Conservation (phyloP, 1,284 basidiomycete species). For the Xerocomus cyaneibrunnescens region DNA sequence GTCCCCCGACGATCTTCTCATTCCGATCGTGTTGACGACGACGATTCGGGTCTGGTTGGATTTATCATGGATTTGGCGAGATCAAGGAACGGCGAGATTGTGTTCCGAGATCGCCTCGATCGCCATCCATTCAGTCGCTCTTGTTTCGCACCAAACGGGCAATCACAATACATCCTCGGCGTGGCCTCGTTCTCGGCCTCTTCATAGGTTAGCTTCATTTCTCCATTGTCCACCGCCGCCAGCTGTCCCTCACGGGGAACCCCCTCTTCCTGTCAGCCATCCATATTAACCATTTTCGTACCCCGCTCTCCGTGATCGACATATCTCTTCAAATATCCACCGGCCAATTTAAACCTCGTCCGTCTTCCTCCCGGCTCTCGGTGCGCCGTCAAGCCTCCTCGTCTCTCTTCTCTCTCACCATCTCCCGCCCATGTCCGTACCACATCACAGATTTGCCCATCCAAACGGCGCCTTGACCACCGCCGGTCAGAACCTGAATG, state of each 20-base stretch:
- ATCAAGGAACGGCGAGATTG: conserved; percentile 20
- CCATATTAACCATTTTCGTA: conserved; percentile 14
- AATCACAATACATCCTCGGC: conserved; percentile 26
- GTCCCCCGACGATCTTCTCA: conserved; percentile 21
- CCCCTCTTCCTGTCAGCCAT: conserved; percentile 6
- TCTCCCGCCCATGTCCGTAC: too few species aligned
- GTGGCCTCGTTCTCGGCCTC: too few species aligned
- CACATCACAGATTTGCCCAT: too few species aligned
- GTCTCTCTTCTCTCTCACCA: neutral
- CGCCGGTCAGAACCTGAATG: conserved; percentile 16
- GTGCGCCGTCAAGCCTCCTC: neutral
- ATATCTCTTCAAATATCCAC: conserved; percentile 11
- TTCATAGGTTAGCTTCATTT: neutral
- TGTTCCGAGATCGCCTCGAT: conserved; percentile 20
- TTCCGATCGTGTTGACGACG: neutral
- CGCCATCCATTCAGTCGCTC: conserved; percentile 15
- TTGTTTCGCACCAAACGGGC: conserved; percentile 27
- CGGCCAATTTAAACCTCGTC: conserved; percentile 26
- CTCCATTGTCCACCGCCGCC: conserved; percentile 18
- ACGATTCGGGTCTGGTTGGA: neutral
- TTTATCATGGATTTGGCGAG: neutral
- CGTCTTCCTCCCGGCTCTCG: neutral
- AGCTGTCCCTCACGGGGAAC: too few species aligned
- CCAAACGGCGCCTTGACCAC: conserved; percentile 9
- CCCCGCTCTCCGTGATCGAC: conserved; percentile 19